Evolutionary conservation across 495 filamentous ascomycete species (phyloP), one percentile per base, ranked within the genome.

Genomic region (Aspergillus campestris): DNA sequence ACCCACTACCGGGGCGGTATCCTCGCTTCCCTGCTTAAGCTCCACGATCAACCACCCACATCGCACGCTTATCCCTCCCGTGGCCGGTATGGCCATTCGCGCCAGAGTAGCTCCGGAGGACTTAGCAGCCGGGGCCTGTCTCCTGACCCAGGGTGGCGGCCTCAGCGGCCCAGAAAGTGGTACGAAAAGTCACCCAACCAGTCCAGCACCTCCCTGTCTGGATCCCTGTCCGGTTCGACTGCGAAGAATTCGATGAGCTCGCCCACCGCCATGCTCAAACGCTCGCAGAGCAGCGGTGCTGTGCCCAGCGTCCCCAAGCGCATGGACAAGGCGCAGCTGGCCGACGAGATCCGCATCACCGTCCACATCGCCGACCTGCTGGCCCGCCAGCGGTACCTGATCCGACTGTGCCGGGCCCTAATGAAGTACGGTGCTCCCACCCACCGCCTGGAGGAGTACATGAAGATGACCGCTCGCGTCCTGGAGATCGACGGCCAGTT

Each of bases 401-500:
- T 91, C 37, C 86, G 82, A 47, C 80, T 96, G 31, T 96, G 92
- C 60, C 79, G 79, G 38, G 87, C 87, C 1, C 65, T 96, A 56
- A 96, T 97, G 87, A 75, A 77, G 48, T 89, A 83, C 48, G 87
- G 87, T 11, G 85, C 84, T 1, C 85, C 85, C 6, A 88, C 85
- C 0, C 85, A 89, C 53, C 74, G 85, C 8, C 60, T 89, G 12
- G 85, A 89, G 58, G 83, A 86, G 53, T 95, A 95, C 56, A 85
- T 97, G 84, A 81, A 75, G 44, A 94, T 90, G 88, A 87, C 86
- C 10, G 82, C 90, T 24, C 78, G 87, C 3, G 86, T 94, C 5
- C 75, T 97, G 36, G 84, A 91, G 61, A 89, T 96, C 38, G 86
- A 95, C 48, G 86, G 82, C 34, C 89, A 94, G 48, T 96, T 94